Conservation (phyloP, 2,329 filamentous ascomycete species). For the Hypoxylon rubiginosum region DNA sequence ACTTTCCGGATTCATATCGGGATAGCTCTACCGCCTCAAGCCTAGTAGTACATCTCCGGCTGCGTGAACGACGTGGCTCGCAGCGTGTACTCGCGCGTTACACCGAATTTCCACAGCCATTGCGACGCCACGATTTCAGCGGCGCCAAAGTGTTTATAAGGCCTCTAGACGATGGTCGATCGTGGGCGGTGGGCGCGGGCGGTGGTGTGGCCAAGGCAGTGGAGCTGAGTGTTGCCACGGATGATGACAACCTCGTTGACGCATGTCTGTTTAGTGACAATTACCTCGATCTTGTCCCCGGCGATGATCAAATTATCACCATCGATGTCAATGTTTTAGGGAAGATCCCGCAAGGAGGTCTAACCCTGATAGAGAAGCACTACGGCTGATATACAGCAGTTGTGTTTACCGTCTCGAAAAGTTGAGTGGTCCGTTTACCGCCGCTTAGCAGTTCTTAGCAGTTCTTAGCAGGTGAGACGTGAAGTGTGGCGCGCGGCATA, state of each 20-base stretch:
- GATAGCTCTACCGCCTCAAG: constrained; percentile 9
- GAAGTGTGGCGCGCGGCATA: too few relatives aligned
- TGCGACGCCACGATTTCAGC: constrained; percentile 15
- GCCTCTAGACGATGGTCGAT: constrained; percentile 11
- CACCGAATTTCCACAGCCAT: constrained; percentile 11
- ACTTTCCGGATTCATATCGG: constrained; percentile 9
- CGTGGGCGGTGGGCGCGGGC: neutral
- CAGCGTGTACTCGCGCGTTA: constrained; percentile 6
- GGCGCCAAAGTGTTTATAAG: constrained; percentile 10
- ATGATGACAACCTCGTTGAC: constrained; percentile 3
- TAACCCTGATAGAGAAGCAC: constrained; percentile 12
- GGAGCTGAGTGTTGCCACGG: constrained; percentile 1
- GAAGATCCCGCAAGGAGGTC: constrained; percentile 12
- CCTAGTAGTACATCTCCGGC: constrained; percentile 12
- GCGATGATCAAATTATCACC: constrained; percentile 16
- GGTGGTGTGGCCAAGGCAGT: constrained; percentile 3
- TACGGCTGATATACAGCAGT: neutral
- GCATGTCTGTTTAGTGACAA: constrained; percentile 13
- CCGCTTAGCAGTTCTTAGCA: too few relatives aligned
- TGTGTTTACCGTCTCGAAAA: too few relatives aligned
- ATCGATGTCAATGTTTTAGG: constrained; percentile 6
- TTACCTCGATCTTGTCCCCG: constrained; percentile 12
- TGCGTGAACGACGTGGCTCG: constrained; percentile 8
- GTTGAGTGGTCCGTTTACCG: too few relatives aligned
- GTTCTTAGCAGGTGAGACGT: too few relatives aligned